Evolutionary conservation across 139 green algal species (phyloP).

Genomic region (Micromonas commoda): DNA sequence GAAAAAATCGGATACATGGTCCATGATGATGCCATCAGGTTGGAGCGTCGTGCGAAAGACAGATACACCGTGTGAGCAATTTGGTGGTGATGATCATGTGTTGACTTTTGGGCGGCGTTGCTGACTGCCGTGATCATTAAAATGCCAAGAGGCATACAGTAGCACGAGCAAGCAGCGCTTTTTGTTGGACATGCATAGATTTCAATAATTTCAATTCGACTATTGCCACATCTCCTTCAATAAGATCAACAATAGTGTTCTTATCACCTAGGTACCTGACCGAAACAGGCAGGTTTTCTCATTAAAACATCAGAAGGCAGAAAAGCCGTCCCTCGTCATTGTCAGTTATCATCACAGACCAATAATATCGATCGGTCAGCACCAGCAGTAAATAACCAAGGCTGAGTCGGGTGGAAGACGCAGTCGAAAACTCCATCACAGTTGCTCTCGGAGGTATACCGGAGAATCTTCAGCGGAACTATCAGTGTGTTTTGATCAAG

Average conservation of each 20-base stretch:
- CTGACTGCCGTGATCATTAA: no score
- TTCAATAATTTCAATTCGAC: no score
- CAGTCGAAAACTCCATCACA: slow-evolving; percentile 56
- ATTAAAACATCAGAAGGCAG: not conserved
- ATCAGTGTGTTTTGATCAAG: slow-evolving; percentile 93
- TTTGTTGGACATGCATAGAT: no score
- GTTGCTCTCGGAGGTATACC: slow-evolving; percentile 43
- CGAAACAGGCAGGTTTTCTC: not conserved
- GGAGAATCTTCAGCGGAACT: slow-evolving; percentile 71
- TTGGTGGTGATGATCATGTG: no score
- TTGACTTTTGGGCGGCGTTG: no score
- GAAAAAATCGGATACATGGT: slow-evolving; percentile 76
- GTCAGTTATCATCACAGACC: slow-evolving; percentile 40
- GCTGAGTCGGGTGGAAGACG: slow-evolving; percentile 89
- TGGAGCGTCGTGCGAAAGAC: slow-evolving; percentile 73
- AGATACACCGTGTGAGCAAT: slow-evolving; percentile 65
- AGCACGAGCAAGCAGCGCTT: no score
- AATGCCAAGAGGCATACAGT: no score
- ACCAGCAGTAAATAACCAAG: slow-evolving; percentile 91
- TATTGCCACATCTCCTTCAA: no score
- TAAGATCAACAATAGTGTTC: no score
- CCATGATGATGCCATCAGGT: slow-evolving; percentile 78
- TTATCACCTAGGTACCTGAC: no score
- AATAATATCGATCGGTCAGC: slow-evolving; percentile 54
- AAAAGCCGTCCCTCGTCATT: not conserved